These are phyloP conservation scores for Colletotrichum sp. DNA, from an alignment of 2,329 filamentous ascomycete species.

Conservation along the genomic window DNA sequence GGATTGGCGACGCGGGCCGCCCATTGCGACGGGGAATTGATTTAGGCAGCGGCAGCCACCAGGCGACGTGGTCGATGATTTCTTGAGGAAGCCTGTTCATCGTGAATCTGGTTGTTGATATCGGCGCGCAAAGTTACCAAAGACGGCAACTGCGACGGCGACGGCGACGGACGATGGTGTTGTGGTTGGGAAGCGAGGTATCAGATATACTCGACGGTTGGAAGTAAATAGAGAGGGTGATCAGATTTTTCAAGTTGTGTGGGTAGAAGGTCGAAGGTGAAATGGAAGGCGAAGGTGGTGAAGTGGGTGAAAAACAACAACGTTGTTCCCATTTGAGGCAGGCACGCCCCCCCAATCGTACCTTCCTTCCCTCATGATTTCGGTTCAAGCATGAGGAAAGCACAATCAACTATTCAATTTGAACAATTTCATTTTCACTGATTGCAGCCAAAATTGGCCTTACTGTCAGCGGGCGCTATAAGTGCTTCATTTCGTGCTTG, in stretches of 20 bases:
- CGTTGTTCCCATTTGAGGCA: not conserved
- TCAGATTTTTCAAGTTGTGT: not conserved
- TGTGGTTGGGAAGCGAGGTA: not conserved
- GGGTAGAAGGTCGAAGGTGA: not conserved
- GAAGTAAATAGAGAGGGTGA: not conserved
- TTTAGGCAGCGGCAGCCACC: not conserved
- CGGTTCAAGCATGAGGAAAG: not conserved
- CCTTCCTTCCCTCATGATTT: not conserved
- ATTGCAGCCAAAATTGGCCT: fast-evolving
- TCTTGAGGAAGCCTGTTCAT: not conserved
- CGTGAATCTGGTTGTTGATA: not conserved
- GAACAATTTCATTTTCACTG: fast-evolving
- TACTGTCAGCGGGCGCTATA: not conserved
- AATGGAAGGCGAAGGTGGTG: not conserved
- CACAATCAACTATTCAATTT: not conserved
- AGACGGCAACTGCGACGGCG: not conserved
- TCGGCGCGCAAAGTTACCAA: not conserved
- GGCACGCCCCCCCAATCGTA: not conserved
- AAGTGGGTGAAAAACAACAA: not conserved
- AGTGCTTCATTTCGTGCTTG: not conserved
- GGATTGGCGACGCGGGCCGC: not conserved
- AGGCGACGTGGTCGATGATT: not conserved
- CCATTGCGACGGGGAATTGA: not conserved
- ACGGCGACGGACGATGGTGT: not conserved
- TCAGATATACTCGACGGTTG: not conserved